Evolutionary conservation across 352 stramenopile species (phyloP), one percentile per base, ranked within the genome.

Genomic region (Phytophthora fragariaefolia): DNA sequence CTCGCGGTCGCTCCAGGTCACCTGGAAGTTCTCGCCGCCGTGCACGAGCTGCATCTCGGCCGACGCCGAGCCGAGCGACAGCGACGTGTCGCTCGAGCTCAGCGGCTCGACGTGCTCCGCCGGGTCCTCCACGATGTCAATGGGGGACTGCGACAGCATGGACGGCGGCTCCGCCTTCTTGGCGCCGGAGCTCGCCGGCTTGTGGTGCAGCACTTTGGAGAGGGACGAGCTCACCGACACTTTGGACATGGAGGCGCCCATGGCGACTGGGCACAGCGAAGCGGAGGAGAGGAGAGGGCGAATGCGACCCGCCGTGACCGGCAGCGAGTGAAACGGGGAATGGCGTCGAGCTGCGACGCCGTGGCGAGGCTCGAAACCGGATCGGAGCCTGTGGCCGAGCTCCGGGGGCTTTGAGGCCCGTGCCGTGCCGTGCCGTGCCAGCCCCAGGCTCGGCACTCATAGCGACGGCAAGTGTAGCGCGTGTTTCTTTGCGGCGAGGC

Each of bases 1-100:
- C 28, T 73, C 53, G 40, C 63, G 57, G 43, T 75, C 54, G 28
- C 67, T 64, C 82, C 82, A 90, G 45, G 75, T 67, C 34, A 90
- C 74, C 47, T 78, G 68, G 64, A 90, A 90, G 69, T 87, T 87
- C 24, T 63, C 57, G 20, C 69, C 77, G 0, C 58, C 32, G 50
- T 76, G 51, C 46, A 77, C 65, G 30, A 89, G 58, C 38, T 84
- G 58, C 20, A 79, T 77, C 26, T 72, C 57, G 23, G 66, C 72
- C 6, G 52, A 23, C n/a, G 71, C 69, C 7, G 73, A 58, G 2
- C 61, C 61, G n/a, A 87, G 58, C 18, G 57, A 51, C 38, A 88
- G 45, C 2, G 27, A 18, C 6, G 49, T 64, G 20, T 80, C 61
- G 34, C 32, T 53, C 8, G 58, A 30, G 9, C 66, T 63, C n/a